These are phyloP conservation scores for Blastomyces gilchristii DNA, from an alignment of 2,329 filamentous ascomycete species.

Conservation along the genomic window DNA sequence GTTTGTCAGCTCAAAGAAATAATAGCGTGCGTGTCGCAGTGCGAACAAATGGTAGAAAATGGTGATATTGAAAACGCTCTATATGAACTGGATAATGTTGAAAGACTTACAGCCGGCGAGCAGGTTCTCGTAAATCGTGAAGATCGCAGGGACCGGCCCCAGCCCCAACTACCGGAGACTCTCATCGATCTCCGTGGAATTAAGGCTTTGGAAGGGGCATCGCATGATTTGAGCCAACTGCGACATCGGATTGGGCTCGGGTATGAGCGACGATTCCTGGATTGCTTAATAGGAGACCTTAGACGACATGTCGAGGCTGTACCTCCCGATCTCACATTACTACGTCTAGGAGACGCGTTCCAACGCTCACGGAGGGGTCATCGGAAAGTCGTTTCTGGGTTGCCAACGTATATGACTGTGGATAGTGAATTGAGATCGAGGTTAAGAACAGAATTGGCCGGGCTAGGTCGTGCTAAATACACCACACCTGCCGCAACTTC, in stretches of 20 bases:
- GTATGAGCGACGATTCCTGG: constrained; percentile 72
- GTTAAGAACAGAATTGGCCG: constrained; percentile 60
- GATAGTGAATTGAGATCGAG: constrained; percentile 60
- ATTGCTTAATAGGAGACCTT: constrained; percentile 67
- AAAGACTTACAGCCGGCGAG: constrained; percentile 69
- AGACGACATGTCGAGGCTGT: constrained; percentile 68
- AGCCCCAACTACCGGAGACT: constrained; percentile 28
- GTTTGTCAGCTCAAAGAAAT: constrained; percentile 74
- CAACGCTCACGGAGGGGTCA: constrained; percentile 60
- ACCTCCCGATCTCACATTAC: constrained; percentile 60
- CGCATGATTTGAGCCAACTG: constrained; percentile 63
- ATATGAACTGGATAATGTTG: constrained; percentile 64
- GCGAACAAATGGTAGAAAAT: constrained; percentile 70
- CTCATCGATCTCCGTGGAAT: constrained; percentile 64
- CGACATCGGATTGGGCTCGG: constrained; percentile 74
- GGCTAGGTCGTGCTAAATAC: constrained; percentile 71
- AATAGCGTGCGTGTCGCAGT: constrained; percentile 61
- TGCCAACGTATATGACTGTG: constrained; percentile 69
- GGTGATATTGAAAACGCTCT: constrained; percentile 77
- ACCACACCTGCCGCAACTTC: constrained; percentile 70
- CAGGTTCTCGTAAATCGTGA: constrained; percentile 30
- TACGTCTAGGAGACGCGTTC: constrained; percentile 73
- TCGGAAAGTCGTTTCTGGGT: constrained; percentile 54
- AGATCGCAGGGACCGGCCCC: constrained; percentile 19
- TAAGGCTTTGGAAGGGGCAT: constrained; percentile 69